Percentiles rank a stretch among this genome's conserved stretches.
Conservation (phyloP, 805 yeast genomes). For the Yamadazyma sp. region DNA sequence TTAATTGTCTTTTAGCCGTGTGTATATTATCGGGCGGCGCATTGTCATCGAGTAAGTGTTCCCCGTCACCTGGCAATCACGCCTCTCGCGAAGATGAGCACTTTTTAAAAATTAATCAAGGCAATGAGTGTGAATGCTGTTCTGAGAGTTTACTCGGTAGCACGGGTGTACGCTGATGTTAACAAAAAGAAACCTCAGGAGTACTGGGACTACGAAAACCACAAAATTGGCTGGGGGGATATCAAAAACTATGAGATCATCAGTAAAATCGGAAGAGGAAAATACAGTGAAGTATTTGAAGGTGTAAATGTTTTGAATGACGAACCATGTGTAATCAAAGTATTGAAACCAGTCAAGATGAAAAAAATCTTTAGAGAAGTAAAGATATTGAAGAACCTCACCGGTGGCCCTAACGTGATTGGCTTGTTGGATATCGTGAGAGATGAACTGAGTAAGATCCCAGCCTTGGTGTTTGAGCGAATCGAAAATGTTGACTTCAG, state of each 20-base stretch:
- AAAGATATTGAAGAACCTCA: conserved; percentile 79
- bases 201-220: conserved; percentile 82
- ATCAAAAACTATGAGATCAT: conserved; percentile 84
- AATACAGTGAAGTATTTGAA: conserved; percentile 89
- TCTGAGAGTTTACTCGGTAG: conserved; percentile 48
- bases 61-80: conserved; percentile 6
- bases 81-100: conserved; percentile 3
- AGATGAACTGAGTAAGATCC: conserved; percentile 81
- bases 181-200: conserved; percentile 70
- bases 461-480: conserved; percentile 84
- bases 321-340: conserved; percentile 79
- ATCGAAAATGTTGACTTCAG: conserved; percentile 85
- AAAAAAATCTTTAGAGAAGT: conserved; percentile 92
- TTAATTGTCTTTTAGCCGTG: no score
- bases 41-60: no score
- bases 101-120: conserved; percentile 1
- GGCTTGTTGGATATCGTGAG: conserved; percentile 80
- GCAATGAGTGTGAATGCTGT: conserved; percentile 10
- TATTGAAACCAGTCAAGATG: conserved; percentile 87
- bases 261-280: conserved; percentile 86
- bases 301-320: conserved; percentile 68
- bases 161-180: conserved; percentile 81
- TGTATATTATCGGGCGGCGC: no score
- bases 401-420: conserved; percentile 81
- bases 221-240: conserved; percentile 78